Percentiles rank a stretch among this genome's conserved stretches.
Evolutionary conservation across 139 green algal species (phyloP).

Genomic region (Volvox africanus): DNA sequence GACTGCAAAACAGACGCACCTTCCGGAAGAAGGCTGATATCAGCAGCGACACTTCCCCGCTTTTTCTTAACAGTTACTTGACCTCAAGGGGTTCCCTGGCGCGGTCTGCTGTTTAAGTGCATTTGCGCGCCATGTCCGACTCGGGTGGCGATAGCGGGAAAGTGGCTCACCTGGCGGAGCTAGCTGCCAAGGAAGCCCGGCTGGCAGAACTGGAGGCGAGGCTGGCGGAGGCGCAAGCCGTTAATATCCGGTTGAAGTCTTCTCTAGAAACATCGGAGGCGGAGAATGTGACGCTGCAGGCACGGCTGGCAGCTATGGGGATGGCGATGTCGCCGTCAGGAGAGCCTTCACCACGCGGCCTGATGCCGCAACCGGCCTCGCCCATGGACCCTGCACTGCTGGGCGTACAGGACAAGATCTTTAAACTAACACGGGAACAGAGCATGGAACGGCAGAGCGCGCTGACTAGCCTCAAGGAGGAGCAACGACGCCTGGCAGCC

Average conservation of each 20-base stretch:
- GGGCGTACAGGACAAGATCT: slow-evolving; percentile 49
- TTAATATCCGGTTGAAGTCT: not conserved
- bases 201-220: slow-evolving; percentile 3
- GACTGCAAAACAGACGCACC: too few relatives aligned
- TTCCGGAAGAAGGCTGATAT: too few relatives aligned
- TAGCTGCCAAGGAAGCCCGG: not conserved
- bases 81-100: not conserved
- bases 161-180: not conserved
- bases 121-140: not conserved
- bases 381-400: slow-evolving; percentile 40
- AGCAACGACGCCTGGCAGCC: slow-evolving; percentile 45
- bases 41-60: too few relatives aligned
- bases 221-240: slow-evolving; percentile 13
- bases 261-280: slow-evolving; percentile 20
- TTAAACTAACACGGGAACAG: slow-evolving; percentile 41
- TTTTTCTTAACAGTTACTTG: too few relatives aligned
- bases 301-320: not conserved
- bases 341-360: not conserved
- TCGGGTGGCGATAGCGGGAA: not conserved
- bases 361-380: too few relatives aligned
- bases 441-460: slow-evolving; percentile 11
- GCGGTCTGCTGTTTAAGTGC: not conserved
- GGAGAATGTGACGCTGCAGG: not conserved
- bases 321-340: not conserved
- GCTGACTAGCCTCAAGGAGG: slow-evolving; percentile 39